Evolutionary conservation across 371 early-diverging fungal species (phyloP), one percentile per base, ranked within the genome.

Genomic region (Coemansia sp.): DNA sequence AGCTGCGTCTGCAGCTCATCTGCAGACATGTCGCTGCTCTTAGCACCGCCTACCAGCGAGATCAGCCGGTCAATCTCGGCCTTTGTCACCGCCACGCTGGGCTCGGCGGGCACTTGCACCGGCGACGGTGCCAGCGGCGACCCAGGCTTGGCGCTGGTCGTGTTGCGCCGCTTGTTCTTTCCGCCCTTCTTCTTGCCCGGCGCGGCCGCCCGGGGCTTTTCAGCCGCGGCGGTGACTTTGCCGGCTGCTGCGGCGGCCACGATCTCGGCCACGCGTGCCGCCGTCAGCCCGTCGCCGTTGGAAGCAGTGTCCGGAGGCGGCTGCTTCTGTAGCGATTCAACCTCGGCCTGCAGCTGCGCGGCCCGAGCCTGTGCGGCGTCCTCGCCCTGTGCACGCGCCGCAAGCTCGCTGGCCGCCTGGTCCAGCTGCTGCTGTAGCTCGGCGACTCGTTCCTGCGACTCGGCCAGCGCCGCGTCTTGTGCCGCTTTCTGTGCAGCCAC

Each of bases 151-250:
- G 59, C 31, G 20, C 36, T 40, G n/a, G 31, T 31, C 10, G 59
- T 54, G 34, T 62, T 62, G 50, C 63, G 52, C 16, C 70, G 35
- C 49, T 66, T 70, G 56, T 62, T 66, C 49, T 74, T 74, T 16
- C 56, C 58, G n/a, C 57, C 59, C 42, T 61, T 65, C 52, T 64
- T 63, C 67, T 70, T 70, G 36, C 59, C 55, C 9, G 50, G 4
- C 20, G 10, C 31, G 7, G 5, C 42, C 31, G 51, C 42, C 41
- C 52, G 54, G 34, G 59, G 59, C 55, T 38, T 45, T 5, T 58
- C 45, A 26, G 31, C 7, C 48, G 42, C n/a, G 10, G 31, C 41
- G n/a, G 52, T 39, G 30, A 56, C 62, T 30, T 34, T 59, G 35
- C 16, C 56, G 0, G 66, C 62, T 11, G 63, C 32, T 1, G 75